Evolutionary conservation across 2,329 filamentous ascomycete species (phyloP).

Genomic region (Elsinoe arachidis): DNA sequence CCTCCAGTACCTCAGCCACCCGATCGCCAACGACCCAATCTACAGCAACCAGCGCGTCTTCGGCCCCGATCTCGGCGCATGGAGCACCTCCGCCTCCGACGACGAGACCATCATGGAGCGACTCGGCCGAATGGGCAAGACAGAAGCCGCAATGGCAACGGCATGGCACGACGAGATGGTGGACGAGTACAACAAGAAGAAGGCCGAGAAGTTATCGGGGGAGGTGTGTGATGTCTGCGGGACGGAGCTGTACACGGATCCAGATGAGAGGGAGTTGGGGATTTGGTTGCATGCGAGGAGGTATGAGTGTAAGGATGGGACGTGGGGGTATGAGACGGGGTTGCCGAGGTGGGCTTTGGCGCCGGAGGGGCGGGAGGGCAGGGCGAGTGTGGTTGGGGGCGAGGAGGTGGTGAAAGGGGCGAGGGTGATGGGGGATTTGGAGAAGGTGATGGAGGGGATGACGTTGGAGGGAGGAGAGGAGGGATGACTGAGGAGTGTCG

Average conservation of each 20-base stretch:
- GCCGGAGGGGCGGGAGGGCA: conserved; percentile 59
- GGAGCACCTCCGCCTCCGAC: conserved; percentile 58
- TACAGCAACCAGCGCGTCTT: conserved; percentile 93
- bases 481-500: not conserved
- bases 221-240: conserved; percentile 70
- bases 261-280: conserved; percentile 78
- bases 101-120: conserved; percentile 87
- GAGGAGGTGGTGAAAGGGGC: conserved; percentile 8
- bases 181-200: conserved; percentile 77
- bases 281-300: conserved; percentile 89
- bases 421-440: conserved; percentile 10
- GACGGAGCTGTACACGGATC: conserved; percentile 87
- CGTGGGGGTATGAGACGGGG: conserved; percentile 79
- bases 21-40: conserved; percentile 95
- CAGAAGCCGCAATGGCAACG: conserved; percentile 80
- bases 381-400: not conserved
- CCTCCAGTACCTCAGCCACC: conserved; percentile 86
- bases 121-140: conserved; percentile 84
- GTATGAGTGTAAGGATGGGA: conserved; percentile 74
- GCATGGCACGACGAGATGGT: conserved; percentile 94
- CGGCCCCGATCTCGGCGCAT: conserved; percentile 64
- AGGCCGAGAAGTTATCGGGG: conserved; percentile 89
- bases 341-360: conserved; percentile 83
- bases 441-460: not conserved
- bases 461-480: conserved; percentile 2